Base-by-base conservation (phyloP, 2,329 filamentous ascomycete species). In the Pseudogymnoascus sp. region DNA sequence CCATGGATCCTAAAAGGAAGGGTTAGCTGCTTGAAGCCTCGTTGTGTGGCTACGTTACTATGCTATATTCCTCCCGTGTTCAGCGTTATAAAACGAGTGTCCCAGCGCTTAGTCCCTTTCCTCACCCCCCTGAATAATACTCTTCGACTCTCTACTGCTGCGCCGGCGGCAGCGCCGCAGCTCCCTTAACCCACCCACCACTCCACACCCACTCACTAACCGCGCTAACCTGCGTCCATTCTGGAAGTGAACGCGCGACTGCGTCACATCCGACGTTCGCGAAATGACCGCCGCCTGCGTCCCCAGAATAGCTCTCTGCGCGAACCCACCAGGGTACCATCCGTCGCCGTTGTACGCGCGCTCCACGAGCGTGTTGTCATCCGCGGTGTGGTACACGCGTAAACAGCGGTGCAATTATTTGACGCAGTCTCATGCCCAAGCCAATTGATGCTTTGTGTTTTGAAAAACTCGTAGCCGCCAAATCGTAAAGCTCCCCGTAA, bases 171-270 rank as follows among this genome's bases (percentile, higher is more conserved):
- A 60, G 10, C n/a, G 31, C 58, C 14, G n/a, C 14, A 14, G 14
- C 33, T 7, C 58, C 58, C 31, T 16, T 23, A 23, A 38, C 37
- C 58, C 58, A 60, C 14, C 14, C 58, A 6, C 58, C 58, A 33
- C 37, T 38, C 58, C 58, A 60, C 26, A 60, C 58, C 26, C 26
- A 65, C 64, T 65, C 64, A 43, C 52, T 64, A n/a, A 65, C 39
- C 14, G 52, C 64, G 19, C 61, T 61, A 23, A 14, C 29, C 12
- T 60, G 7, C n/a, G 55, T 60, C 12, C 64, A 31, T 65, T 64
- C 64, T 65, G 63, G 4, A 65, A 19, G 41, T 65, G 65, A n/a
- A 65, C 64, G n/a, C 64, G 37, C 38, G 63, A 59, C 14, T 41
- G 23, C 23, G 33, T 26, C 21, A 14, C 23, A 5, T 43, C 41